These are phyloP conservation scores for Albophoma yamanashiensis DNA, from an alignment of 2,329 filamentous ascomycete genomes.

Conservation along the genomic window DNA sequence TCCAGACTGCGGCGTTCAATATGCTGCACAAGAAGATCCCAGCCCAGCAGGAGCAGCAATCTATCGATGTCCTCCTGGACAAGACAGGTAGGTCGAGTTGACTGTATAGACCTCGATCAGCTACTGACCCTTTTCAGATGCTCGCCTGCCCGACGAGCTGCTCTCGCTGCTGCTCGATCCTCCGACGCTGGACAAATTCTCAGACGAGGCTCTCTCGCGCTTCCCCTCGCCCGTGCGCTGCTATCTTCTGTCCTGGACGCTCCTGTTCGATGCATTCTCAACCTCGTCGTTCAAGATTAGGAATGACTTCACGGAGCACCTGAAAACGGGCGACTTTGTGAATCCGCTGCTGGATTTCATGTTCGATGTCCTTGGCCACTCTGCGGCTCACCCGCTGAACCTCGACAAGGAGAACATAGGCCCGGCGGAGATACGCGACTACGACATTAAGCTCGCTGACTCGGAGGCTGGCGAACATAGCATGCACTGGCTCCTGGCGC, in stretches of 20 bases:
- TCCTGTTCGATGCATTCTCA: conserved; percentile 78
- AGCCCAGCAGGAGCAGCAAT: conserved; percentile 66
- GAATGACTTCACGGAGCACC: conserved; percentile 65
- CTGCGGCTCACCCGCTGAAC: conserved; percentile 60
- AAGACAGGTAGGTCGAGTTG: conserved; percentile 40
- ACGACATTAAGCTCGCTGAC: conserved; percentile 40
- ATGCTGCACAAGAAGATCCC: conserved; percentile 76
- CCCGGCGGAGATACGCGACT: conserved; percentile 41
- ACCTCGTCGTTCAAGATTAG: conserved; percentile 74
- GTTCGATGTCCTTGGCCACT: conserved; percentile 77
- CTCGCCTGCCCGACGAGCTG: conserved; percentile 71
- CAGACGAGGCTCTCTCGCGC: conserved; percentile 52
- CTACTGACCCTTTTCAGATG: conserved; percentile 26
- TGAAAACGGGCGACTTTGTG: conserved; percentile 65
- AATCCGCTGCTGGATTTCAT: conserved; percentile 63
- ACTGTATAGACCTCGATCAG: neutral
- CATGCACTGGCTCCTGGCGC: conserved; percentile 72
- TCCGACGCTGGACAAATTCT: conserved; percentile 58
- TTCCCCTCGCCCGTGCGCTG: conserved; percentile 63
- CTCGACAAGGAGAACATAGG: conserved; percentile 58
- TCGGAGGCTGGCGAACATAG: conserved; percentile 58
- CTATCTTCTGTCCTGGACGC: conserved; percentile 81
- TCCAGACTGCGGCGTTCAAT: conserved; percentile 73
- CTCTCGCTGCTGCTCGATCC: conserved; percentile 73
- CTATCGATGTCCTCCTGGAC: conserved; percentile 64